A percentile compares a stretch with the other conserved stretches of the same genome.
These are phyloP conservation scores for Blastomyces parvus DNA, from an alignment of 2,329 filamentous ascomycete genomes.

Conservation along the genomic window DNA sequence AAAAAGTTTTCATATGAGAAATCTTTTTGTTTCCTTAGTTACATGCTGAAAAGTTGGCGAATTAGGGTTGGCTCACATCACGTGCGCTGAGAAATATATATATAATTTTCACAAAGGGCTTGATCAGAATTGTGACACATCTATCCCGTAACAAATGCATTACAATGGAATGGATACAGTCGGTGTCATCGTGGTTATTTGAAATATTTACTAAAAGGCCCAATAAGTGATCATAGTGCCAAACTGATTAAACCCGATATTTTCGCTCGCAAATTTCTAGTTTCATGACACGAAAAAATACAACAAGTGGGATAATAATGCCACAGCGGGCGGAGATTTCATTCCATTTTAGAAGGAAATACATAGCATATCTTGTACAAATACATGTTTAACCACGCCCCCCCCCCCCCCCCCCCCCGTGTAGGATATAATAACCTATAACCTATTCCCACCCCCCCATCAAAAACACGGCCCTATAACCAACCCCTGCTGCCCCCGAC, in stretches of 20 bases:
- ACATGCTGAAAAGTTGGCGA: too few species aligned
- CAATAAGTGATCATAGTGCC: neutral
- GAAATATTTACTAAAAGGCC: neutral
- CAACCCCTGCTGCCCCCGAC: slow-evolving; percentile 34
- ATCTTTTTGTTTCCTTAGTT: too few species aligned
- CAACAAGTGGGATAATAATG: neutral
- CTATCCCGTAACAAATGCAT: neutral
- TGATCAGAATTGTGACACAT: too few species aligned
- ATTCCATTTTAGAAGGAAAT: neutral
- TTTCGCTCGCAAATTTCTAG: neutral
- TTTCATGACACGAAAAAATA: neutral
- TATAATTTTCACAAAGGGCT: too few species aligned
- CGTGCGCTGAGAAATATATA: too few species aligned
- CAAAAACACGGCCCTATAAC: slow-evolving; percentile 8
- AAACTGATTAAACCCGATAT: neutral
- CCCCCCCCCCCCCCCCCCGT: too few species aligned
- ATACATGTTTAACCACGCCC: neutral
- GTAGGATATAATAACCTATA: too few species aligned
- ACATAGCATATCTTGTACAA: neutral
- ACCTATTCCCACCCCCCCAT: too few species aligned
- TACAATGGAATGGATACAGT: neutral
- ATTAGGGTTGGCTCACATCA: too few species aligned
- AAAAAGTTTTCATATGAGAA: too few species aligned
- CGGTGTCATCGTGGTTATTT: neutral
- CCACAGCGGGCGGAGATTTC: neutral